A percentile compares a stretch with the other conserved stretches of the same genome.
These are phyloP conservation scores for Neurospora tetraspora DNA, from an alignment of 495 filamentous ascomycete genomes.

Conservation along the genomic window DNA sequence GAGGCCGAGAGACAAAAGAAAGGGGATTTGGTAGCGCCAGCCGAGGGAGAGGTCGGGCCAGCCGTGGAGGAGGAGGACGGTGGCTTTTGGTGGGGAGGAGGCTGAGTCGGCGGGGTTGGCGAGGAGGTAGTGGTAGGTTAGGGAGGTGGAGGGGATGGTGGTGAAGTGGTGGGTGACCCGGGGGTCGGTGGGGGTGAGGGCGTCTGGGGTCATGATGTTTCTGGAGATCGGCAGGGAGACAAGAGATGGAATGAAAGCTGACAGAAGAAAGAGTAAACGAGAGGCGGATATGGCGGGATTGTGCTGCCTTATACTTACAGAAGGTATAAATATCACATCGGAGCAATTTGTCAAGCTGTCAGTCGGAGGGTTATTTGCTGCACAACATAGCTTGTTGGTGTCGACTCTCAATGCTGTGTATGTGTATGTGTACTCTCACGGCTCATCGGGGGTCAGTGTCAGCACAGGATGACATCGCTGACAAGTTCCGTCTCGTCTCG, in stretches of 20 bases:
- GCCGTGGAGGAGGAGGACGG: background rate
- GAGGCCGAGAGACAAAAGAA: slow-evolving; percentile 52
- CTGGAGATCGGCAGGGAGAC: background rate
- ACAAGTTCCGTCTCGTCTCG: background rate
- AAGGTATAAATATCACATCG: background rate
- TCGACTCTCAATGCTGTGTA: background rate
- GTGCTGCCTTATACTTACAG: background rate
- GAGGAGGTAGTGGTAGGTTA: background rate
- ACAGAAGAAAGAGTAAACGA: background rate
- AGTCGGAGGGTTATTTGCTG: background rate
- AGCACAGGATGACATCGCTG: background rate
- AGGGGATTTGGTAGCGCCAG: slow-evolving; percentile 76
- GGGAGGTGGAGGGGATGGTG: background rate
- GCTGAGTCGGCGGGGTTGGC: background rate
- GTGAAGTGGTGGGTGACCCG: background rate
- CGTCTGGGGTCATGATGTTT: background rate
- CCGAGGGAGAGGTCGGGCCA: slow-evolving; percentile 55
- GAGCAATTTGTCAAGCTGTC: background rate
- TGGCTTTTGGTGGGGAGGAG: background rate
- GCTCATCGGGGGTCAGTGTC: background rate
- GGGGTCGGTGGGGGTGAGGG: background rate
- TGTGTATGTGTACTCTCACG: background rate
- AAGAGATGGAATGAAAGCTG: background rate
- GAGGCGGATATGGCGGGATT: background rate
- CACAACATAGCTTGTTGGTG: background rate